Percentiles rank a stretch among this genome's conserved stretches.
Evolutionary conservation across 805 yeast genomes (phyloP).

Genomic region (Starmerella davenportii): DNA sequence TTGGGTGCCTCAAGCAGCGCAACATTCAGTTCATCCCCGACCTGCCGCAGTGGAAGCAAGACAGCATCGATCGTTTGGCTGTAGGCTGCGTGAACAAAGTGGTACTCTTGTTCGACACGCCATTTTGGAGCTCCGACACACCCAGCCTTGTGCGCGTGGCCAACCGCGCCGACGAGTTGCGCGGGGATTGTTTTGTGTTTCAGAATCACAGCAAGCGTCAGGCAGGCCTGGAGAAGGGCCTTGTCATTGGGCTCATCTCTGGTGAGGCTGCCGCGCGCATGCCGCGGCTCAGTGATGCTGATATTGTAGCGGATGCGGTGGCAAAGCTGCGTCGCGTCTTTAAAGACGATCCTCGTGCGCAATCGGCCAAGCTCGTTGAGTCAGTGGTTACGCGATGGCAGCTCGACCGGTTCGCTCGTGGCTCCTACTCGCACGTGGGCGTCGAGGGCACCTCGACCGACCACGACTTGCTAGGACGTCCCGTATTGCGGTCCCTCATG

Average conservation of each 20-base stretch:
- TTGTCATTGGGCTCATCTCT: constrained; percentile 25
- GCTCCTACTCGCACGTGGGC: constrained; percentile 45
- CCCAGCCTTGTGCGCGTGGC: constrained; percentile 21
- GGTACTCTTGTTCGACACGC: constrained; percentile 23
- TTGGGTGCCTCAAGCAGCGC: constrained; percentile 26
- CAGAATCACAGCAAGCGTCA: constrained; percentile 22
- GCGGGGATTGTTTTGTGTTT: constrained; percentile 27
- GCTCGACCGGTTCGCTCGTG: constrained; percentile 54
- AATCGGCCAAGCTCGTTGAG: constrained; percentile 21
- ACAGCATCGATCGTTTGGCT: constrained; percentile 26
- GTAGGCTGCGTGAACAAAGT: constrained; percentile 27
- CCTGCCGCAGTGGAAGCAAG: constrained; percentile 26
- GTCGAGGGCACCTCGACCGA: constrained; percentile 28
- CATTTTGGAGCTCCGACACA: constrained; percentile 25
- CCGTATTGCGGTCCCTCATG: constrained; percentile 23
- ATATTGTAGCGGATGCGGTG: constrained; percentile 22
- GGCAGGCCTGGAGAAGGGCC: constrained; percentile 21
- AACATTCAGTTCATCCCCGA: constrained; percentile 27
- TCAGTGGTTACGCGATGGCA: constrained; percentile 57
- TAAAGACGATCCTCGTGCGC: constrained; percentile 13
- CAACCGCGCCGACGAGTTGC: constrained; percentile 5
- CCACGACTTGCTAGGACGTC: constrained; percentile 26
- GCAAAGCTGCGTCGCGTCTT: constrained; percentile 19
- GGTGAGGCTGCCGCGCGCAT: constrained; percentile 25
- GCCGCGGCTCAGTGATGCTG: constrained; percentile 21